Conservation (phyloP, 2,329 filamentous ascomycete genomes). For the Aspergillus aculeatinus region DNA sequence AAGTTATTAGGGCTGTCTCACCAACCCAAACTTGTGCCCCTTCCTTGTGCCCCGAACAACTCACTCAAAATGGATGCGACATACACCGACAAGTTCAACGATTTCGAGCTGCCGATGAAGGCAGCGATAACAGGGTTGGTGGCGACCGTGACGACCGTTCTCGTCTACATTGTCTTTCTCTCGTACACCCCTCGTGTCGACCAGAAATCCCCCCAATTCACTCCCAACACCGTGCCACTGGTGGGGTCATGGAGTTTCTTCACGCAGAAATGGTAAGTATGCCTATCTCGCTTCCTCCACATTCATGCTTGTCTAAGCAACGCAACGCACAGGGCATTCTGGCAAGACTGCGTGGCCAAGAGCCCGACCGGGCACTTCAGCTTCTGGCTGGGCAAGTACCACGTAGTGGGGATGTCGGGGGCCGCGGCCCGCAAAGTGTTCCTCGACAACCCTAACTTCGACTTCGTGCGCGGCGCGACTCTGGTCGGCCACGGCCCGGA, state of each 20-base stretch:
- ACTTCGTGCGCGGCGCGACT: not conserved
- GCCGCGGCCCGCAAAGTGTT: conserved; percentile 1
- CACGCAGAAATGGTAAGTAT: not conserved
- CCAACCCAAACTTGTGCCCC: too few relatives aligned
- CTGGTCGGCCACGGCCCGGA: conserved; percentile 4
- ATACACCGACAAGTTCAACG: too few relatives aligned
- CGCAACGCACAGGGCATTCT: not conserved
- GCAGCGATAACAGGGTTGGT: too few relatives aligned
- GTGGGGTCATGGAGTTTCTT: conserved; percentile 2
- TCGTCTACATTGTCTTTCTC: too few relatives aligned
- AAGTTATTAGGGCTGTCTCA: too few relatives aligned
- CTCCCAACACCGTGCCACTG: not conserved
- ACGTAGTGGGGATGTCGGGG: not conserved
- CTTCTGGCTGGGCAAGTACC: not conserved
- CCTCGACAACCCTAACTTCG: conserved; percentile 5
- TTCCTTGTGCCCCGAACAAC: too few relatives aligned
- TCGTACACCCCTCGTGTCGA: too few relatives aligned
- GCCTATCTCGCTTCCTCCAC: too few relatives aligned
- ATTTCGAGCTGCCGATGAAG: too few relatives aligned
- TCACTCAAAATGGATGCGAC: too few relatives aligned
- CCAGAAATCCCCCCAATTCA: not conserved
- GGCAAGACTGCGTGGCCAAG: conserved; percentile 2
- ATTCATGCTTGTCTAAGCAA: not conserved
- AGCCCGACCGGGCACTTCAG: not conserved
- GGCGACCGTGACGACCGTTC: too few relatives aligned